Conservation (phyloP, 768 basidiomycete species). For the Phlegmacium glaucopus region DNA sequence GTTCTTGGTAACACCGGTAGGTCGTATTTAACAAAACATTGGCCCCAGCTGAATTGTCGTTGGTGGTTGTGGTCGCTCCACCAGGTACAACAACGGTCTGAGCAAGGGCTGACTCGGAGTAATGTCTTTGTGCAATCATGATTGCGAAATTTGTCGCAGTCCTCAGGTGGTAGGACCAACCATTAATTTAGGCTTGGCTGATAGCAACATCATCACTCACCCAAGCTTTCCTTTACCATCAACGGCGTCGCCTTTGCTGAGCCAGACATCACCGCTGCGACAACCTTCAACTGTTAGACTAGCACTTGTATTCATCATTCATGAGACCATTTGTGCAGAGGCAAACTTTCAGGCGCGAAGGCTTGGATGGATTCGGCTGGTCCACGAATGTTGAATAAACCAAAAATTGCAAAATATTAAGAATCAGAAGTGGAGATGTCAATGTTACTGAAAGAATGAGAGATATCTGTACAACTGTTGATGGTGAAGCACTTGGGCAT, state of each 20-base stretch:
- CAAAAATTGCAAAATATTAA: conserved; percentile 62
- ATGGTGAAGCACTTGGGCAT: too few species aligned
- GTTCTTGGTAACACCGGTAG: conserved; percentile 32
- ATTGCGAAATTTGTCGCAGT: conserved; percentile 49
- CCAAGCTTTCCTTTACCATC: conserved; percentile 54
- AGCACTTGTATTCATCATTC: too few species aligned
- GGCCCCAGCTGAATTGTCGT: conserved; percentile 24
- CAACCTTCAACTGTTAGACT: too few species aligned
- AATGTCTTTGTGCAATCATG: conserved; percentile 73
- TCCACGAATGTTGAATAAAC: conserved; percentile 52
- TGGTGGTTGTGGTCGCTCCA: conserved; percentile 34
- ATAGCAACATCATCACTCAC: conserved; percentile 59
- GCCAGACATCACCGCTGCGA: too few species aligned
- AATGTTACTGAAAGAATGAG: too few species aligned
- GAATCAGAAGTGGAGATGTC: conserved; percentile 57
- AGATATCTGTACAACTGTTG: too few species aligned
- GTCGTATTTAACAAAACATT: conserved; percentile 32
- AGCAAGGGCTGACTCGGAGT: too few species aligned
- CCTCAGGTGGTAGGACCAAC: conserved; percentile 61
- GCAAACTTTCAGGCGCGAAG: too few species aligned
- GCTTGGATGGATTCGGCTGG: conserved; percentile 42
- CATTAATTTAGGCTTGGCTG: conserved; percentile 61
- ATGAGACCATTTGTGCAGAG: too few species aligned
- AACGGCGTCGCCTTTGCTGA: too few species aligned
- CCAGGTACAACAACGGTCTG: conserved; percentile 56